Base-by-base conservation (phyloP, 2,329 filamentous ascomycete genomes). In the Sporothrix mexicana region DNA sequence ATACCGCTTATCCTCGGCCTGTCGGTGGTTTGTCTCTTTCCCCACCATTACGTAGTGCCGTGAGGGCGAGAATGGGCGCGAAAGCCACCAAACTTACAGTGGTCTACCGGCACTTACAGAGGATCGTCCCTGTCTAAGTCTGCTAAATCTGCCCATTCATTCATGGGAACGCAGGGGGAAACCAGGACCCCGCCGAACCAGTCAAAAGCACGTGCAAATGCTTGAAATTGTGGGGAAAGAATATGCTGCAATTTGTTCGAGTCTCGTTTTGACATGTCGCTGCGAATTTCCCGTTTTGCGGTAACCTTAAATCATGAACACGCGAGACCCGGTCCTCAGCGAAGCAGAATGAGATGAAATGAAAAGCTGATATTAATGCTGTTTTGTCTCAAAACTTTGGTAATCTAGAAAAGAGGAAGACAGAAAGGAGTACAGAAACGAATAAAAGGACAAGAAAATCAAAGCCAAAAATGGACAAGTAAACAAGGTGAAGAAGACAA, bases 1-100 rank as follows among this genome's bases (percentile, higher is more conserved):
- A 49, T 51, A 36, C 57, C 71, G 71, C 62, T 68, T 73, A 73
- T 64, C 72, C 69, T 73, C 72, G 72, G 72, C 69, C 47, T 45
- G 62, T 68, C 66, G 47, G 47, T 67, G 64, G 20, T 67, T 51
- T 30, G 15, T 17, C 12, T n/a, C 6, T 62, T 61, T 20, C 25
- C 45, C 61, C 61, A 47, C 61, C 23, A 51, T 61, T 61, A 70
- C 68, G 68, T 70, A 57, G 55, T 41, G 59, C 20, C 30, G 36
- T 36, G 36, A 43, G 51, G 13, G 57, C 51, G 53, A 45, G 6
- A 36, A 49, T 17, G 43, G 64, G 20, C 64, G 23, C 23, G 64
- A 51, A 49, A 5, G 7, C 23, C 30, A 15, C 47, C 3, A 20
- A 25, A 66, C 20, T 36, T 62, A 62, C 57, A 62, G 57, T 43